Percentiles rank a stretch among this genome's conserved stretches.
phyloP scores from a whole-genome alignment of 495 filamentous ascomycete species.

The Acidomyces sp. region DNA sequence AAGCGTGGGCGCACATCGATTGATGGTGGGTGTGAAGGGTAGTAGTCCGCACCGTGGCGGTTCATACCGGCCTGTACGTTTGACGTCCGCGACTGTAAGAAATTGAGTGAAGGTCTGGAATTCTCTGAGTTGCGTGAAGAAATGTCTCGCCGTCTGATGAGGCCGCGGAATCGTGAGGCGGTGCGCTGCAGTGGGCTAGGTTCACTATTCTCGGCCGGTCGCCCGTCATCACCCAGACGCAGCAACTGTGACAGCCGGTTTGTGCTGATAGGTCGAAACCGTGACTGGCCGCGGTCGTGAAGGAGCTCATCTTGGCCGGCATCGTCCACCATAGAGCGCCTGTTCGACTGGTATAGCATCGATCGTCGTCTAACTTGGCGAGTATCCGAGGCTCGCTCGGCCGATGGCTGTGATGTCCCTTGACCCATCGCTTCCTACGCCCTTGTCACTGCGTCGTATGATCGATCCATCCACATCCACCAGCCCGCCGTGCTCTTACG shows the following conservation, averaged over 20 bases:
- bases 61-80: constrained; percentile 15
- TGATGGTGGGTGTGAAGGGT: constrained; percentile 15
- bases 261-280: constrained; percentile 5
- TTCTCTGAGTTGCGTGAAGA: not conserved
- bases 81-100: constrained; percentile 15
- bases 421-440: constrained; percentile 6
- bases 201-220: no score
- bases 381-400: constrained; percentile 1
- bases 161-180: constrained; percentile 11
- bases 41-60: constrained; percentile 13
- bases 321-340: constrained; percentile 1
- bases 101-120: constrained; percentile 2
- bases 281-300: constrained; percentile 1
- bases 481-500: no score
- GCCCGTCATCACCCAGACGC: not conserved
- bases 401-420: constrained; percentile 6
- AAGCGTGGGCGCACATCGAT: constrained; percentile 18
- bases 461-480: constrained; percentile 3
- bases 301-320: constrained; percentile 16
- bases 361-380: constrained; percentile 6
- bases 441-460: not conserved
- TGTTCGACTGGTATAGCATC: constrained; percentile 11
- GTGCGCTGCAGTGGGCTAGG: constrained; percentile 18
- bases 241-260: constrained; percentile 16
- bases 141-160: constrained; percentile 1